phyloP scores from a whole-genome alignment of 2,329 filamentous ascomycete species.

The Grosmannia serpens region DNA sequence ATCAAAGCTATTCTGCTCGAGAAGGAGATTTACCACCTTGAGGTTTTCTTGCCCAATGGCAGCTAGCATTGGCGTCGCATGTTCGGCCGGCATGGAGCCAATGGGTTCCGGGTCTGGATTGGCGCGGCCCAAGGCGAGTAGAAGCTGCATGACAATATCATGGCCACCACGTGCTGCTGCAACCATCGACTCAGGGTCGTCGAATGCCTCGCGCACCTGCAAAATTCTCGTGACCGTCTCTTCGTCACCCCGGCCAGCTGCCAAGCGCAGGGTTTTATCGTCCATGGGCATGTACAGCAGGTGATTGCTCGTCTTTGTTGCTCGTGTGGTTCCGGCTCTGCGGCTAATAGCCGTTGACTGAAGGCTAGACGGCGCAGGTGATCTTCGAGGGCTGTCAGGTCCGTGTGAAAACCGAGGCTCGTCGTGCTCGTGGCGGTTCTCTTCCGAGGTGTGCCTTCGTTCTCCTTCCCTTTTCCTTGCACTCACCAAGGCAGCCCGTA shows the following conservation, averaged over 20 bases:
- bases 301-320: conserved; percentile 54
- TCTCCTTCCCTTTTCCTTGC: conserved; percentile 45
- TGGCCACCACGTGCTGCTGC: conserved; percentile 88
- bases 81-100: conserved; percentile 48
- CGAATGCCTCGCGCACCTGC: conserved; percentile 47
- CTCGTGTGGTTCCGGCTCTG: conserved; percentile 42
- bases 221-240: conserved; percentile 50
- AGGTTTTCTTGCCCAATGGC: conserved; percentile 85
- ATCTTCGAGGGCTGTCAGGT: conserved; percentile 46
- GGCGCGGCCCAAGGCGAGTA: conserved; percentile 55
- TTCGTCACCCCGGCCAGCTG: conserved; percentile 49
- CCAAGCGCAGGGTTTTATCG: conserved; percentile 47
- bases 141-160: conserved; percentile 70
- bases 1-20: conserved; percentile 69
- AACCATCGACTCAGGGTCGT: conserved; percentile 79
- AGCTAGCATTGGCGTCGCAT: conserved; percentile 84
- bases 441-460: conserved; percentile 44
- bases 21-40: conserved; percentile 68
- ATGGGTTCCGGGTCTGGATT: conserved; percentile 60
- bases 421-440: conserved; percentile 40
- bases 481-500: conserved; percentile 55
- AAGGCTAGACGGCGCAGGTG: conserved; percentile 31
- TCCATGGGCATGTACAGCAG: conserved; percentile 52
- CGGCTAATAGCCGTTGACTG: conserved; percentile 28
- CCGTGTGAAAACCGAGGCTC: conserved; percentile 38